Evolutionary conservation across 108 stramenopile genomes (phyloP), one percentile per base, ranked within the genome.

Genomic region (Pseudonitzschia multiseries): DNA sequence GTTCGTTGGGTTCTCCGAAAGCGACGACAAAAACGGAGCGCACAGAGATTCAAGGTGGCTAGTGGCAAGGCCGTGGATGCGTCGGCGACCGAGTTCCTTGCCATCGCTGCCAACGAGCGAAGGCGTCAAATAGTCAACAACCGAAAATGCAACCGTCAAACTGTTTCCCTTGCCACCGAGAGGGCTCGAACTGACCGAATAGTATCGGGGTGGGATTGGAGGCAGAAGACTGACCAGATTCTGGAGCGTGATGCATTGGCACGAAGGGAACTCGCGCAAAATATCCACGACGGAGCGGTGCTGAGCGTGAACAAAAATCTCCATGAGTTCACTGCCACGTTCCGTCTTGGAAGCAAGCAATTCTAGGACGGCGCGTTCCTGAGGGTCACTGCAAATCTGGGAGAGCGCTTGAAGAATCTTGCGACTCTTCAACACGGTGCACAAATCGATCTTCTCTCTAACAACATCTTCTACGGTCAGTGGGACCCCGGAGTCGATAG

Each of bases 171-270:
- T 4, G 14, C 53, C 74, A n/a, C 78, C 77, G 31, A 98, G 71
- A 17, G 97, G 97, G 75, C 93, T 95, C 6, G 92, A 92, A 53
- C 89, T 90, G 40, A 98, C 84, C 8, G 94, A 95, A 74, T 98
- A 98, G 74, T 94, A 96, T 36, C 97, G 83, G 17, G 97, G 96
- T 28, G 93, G 83, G 22, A 96, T 84, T 9, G 76, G 56, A 0
- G 95, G 91, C 53, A 97, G 68, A 27, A 87, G 67, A 22, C 84
- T 80, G 32, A 95, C 57, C 29, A 97, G 70, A 26, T 81, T 88
- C 64, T 89, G 84, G 22, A 96, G 65, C 20, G 92, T 68, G 40
- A 94, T 93, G 26, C 61, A 72, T 51, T 83, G 84, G 67, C 87
- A 92, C 15, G 94, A 94, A 0, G 96, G 95, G 71, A 98, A 97